Percentiles rank a stretch among this genome's conserved stretches.
Conservation (phyloP, 1,139 yeast genomes). For the Hyphopichia pseudoburtonii region DNA sequence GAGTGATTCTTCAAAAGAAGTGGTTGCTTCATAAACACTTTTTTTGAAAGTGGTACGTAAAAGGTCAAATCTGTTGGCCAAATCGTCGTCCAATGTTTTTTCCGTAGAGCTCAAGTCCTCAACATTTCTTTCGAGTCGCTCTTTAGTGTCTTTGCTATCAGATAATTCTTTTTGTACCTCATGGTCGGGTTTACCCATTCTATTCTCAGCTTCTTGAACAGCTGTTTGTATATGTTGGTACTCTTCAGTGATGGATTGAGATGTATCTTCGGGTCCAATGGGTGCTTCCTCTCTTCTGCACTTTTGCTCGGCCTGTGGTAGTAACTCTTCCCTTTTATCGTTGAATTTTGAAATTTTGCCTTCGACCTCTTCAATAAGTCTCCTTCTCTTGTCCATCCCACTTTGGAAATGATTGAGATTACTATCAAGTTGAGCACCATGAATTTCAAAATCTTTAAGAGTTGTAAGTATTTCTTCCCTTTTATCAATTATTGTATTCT, state of each 20-base stretch:
- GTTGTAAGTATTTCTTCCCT: background rate
- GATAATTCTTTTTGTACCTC: slow-evolving; percentile 37
- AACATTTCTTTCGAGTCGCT: slow-evolving; percentile 26
- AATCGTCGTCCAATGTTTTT: slow-evolving; percentile 27
- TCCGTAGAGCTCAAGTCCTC: slow-evolving; percentile 24
- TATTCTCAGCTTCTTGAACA: slow-evolving; percentile 37
- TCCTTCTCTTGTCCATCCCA: slow-evolving; percentile 10
- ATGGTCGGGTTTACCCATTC: slow-evolving; percentile 35
- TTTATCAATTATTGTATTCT: background rate
- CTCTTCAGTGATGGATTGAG: slow-evolving; percentile 36
- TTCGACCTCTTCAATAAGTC: slow-evolving; percentile 11
- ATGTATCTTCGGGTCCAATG: slow-evolving; percentile 32
- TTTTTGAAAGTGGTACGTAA: slow-evolving; percentile 45
- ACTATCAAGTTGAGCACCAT: slow-evolving; percentile 6
- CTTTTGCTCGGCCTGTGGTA: slow-evolving; percentile 28
- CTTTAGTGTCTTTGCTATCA: slow-evolving; percentile 24
- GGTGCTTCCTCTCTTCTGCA: slow-evolving; percentile 31
- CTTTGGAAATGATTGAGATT: slow-evolving; percentile 14
- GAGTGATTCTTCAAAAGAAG: slow-evolving; percentile 57
- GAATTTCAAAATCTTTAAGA: slow-evolving; percentile 11
- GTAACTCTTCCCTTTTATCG: slow-evolving; percentile 19
- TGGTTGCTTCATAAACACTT: slow-evolving; percentile 33
- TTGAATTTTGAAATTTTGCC: slow-evolving; percentile 15
- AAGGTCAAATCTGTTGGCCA: slow-evolving; percentile 50
- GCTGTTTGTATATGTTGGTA: slow-evolving; percentile 31